Evolutionary conservation across 2,329 filamentous ascomycete genomes (phyloP).

Genomic region (Colletotrichum simmondsii): DNA sequence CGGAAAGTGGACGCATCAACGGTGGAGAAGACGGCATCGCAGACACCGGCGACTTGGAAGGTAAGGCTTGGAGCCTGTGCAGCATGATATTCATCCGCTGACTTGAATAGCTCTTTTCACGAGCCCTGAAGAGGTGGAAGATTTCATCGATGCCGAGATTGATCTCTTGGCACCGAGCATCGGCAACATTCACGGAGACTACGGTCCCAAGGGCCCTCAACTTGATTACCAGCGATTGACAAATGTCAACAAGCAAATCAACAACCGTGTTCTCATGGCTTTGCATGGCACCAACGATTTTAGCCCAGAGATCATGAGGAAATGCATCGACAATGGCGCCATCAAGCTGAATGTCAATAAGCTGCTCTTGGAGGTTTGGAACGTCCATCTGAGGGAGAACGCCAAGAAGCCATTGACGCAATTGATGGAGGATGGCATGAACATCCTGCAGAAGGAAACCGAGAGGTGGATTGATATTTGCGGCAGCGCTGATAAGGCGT

Average conservation of each 20-base stretch:
- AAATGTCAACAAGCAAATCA: conserved; percentile 45
- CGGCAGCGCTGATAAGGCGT: conserved; percentile 39
- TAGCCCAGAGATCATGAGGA: conserved; percentile 28
- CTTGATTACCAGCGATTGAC: conserved; percentile 67
- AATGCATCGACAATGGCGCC: conserved; percentile 34
- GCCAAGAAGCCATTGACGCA: conserved; percentile 37
- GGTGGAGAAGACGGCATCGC: conserved; percentile 78
- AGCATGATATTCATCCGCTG: background rate
- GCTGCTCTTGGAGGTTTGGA: conserved; percentile 20
- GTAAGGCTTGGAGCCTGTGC: conserved; percentile 37
- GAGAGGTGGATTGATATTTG: conserved; percentile 40
- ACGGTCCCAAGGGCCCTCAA: conserved; percentile 72
- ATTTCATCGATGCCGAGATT: conserved; percentile 78
- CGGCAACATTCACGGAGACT: conserved; percentile 81
- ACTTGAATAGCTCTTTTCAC: conserved; percentile 56
- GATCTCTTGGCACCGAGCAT: conserved; percentile 81
- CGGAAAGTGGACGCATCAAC: conserved; percentile 73
- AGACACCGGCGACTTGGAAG: conserved; percentile 62
- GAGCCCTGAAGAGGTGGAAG: conserved; percentile 74
- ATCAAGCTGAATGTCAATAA: conserved; percentile 37
- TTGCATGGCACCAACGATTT: conserved; percentile 40
- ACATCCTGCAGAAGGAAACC: conserved; percentile 36
- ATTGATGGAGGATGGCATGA: conserved; percentile 38
- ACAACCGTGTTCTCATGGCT: conserved; percentile 31
- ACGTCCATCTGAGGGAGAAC: conserved; percentile 34